Evolutionary conservation across 1,284 basidiomycete species (phyloP).

Genomic region (Microbotryum silenes-acaulis): DNA sequence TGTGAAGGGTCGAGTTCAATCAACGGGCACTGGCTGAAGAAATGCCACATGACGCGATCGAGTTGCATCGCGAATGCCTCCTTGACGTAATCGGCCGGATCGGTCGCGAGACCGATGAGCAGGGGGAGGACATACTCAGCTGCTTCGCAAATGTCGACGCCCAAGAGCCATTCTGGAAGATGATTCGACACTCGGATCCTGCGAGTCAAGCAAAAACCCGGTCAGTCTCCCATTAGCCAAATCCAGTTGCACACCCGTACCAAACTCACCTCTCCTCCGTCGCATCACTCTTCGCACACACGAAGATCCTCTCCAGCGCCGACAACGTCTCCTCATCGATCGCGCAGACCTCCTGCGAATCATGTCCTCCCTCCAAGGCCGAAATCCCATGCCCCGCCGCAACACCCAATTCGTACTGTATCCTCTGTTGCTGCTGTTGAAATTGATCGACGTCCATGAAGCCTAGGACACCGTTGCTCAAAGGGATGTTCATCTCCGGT

Average conservation of each 20-base stretch:
- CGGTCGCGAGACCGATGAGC: slow-evolving; percentile 75
- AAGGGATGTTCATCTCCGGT: too few relatives aligned
- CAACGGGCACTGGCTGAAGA: slow-evolving; percentile 48
- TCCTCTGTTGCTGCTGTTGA: background rate
- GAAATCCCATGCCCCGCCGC: background rate
- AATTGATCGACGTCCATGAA: slow-evolving; percentile 21
- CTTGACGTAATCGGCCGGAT: slow-evolving; percentile 75
- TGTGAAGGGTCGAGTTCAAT: slow-evolving; percentile 18
- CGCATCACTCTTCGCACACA: slow-evolving; percentile 79
- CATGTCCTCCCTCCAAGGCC: background rate
- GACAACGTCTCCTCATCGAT: slow-evolving; percentile 59
- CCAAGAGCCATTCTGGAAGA: slow-evolving; percentile 62
- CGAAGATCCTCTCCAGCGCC: slow-evolving; percentile 85
- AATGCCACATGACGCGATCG: slow-evolving; percentile 85
- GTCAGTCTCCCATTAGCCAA: background rate
- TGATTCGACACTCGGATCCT: slow-evolving; percentile 74
- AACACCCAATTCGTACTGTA: background rate
- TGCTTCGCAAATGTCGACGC: slow-evolving; percentile 76
- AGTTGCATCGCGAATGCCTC: slow-evolving; percentile 80
- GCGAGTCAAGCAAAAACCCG: slow-evolving; percentile 4
- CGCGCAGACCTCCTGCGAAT: slow-evolving; percentile 7
- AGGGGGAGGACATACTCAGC: slow-evolving; percentile 90
- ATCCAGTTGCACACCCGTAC: background rate
- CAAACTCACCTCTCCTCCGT: slow-evolving; percentile 58
- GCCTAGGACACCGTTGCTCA: background rate